These are phyloP conservation scores for Candida tibetensis DNA, from an alignment of 805 yeast genomes.

Conservation along the genomic window DNA sequence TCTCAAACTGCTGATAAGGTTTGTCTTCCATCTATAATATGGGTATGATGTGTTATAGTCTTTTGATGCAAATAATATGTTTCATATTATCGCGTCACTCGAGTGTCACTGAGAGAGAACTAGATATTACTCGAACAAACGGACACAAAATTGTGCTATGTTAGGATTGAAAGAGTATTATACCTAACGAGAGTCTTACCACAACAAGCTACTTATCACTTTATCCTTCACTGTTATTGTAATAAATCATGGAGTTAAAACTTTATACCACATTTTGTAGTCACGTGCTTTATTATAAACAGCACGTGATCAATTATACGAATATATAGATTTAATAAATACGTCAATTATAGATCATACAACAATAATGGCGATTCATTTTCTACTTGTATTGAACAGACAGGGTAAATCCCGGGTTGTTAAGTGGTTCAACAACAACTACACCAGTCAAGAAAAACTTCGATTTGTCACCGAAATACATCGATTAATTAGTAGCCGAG, in stretches of 20 bases:
- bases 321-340: not conserved
- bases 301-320: not conserved
- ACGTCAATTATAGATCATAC: not conserved
- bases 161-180: too few relatives aligned
- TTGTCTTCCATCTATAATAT: not conserved
- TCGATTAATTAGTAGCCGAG: slow-evolving; percentile 75
- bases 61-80: too few relatives aligned
- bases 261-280: too few relatives aligned
- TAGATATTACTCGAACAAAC: too few relatives aligned
- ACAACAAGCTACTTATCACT: too few relatives aligned
- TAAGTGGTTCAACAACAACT: slow-evolving; percentile 59
- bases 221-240: too few relatives aligned
- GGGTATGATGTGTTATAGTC: not conserved
- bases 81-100: too few relatives aligned
- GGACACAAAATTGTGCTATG: too few relatives aligned
- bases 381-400: slow-evolving; percentile 77
- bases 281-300: too few relatives aligned
- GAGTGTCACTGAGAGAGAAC: too few relatives aligned
- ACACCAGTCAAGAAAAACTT: slow-evolving; percentile 29
- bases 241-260: too few relatives aligned
- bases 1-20: slow-evolving; percentile 35
- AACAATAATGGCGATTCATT: slow-evolving; percentile 70
- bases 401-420: slow-evolving; percentile 91
- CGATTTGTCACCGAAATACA: slow-evolving; percentile 63
- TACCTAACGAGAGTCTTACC: too few relatives aligned